phyloP scores from a whole-genome alignment of 305 asterid species.

The Plantago coronopus region DNA sequence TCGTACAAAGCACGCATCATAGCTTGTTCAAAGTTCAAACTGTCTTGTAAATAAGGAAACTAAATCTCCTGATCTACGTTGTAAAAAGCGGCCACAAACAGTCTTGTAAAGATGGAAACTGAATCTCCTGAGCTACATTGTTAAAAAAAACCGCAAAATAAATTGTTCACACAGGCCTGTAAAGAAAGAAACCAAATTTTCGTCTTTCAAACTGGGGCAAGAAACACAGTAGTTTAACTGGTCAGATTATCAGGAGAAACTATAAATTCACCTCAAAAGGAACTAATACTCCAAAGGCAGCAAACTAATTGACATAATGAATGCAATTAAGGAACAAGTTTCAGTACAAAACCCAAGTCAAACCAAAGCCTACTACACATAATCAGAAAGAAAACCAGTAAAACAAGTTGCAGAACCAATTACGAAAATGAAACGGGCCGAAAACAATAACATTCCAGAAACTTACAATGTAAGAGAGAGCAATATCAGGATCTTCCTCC shows the following conservation, averaged over 20 bases:
- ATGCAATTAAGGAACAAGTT: not conserved
- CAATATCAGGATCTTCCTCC: slow-evolving; percentile 68
- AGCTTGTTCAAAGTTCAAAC: slow-evolving; percentile 20
- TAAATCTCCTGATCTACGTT: not conserved
- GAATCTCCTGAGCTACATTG: not conserved
- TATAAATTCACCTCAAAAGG: slow-evolving; percentile 12
- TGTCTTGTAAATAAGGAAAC: slow-evolving; percentile 20
- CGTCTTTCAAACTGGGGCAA: not conserved
- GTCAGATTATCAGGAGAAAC: slow-evolving; percentile 13
- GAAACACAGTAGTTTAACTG: not conserved
- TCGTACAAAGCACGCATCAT: slow-evolving; percentile 16
- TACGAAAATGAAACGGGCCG: slow-evolving; percentile 1
- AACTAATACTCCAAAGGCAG: not conserved
- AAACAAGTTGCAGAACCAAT: slow-evolving; percentile 18
- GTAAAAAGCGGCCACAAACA: not conserved
- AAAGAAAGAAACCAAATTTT: no score
- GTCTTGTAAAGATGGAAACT: slow-evolving; percentile 20
- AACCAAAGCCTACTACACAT: slow-evolving; percentile 18
- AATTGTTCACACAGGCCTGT: not conserved
- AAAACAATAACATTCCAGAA: slow-evolving; percentile 17
- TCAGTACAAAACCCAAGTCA: slow-evolving; percentile 19
- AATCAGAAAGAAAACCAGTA: slow-evolving; percentile 12
- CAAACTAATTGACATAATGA: not conserved
- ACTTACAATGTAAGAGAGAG: slow-evolving; percentile 91
- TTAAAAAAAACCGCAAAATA: no score